Conservation (phyloP, 169 alveolate species). For the Eimeria praecox region DNA sequence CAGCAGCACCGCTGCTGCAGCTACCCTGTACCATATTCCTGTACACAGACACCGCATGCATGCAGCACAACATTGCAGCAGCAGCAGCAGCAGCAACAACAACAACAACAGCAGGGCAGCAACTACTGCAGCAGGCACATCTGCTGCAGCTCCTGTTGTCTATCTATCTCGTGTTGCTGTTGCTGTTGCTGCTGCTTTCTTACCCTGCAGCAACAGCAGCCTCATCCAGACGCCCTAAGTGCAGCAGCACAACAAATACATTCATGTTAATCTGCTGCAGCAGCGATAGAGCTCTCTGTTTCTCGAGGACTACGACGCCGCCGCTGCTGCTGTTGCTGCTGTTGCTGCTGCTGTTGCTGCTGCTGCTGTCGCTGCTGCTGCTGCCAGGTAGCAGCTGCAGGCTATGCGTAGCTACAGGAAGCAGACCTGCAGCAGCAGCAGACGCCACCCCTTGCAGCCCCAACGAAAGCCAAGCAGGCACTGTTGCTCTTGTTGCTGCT, state of each 20-base stretch:
- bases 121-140: background rate
- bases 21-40: constrained; percentile 67
- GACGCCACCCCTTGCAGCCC: constrained; percentile 50
- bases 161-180: background rate
- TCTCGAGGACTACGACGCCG: background rate
- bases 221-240: constrained; percentile 55
- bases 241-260: constrained; percentile 63
- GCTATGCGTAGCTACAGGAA: constrained; percentile 64
- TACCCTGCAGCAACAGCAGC: constrained; percentile 70
- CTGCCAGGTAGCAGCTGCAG: constrained; percentile 23
- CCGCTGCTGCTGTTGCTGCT: constrained; percentile 42
- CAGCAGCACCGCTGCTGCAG: constrained; percentile 67
- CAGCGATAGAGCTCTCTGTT: constrained; percentile 49
- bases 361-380: background rate
- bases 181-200: constrained; percentile 27
- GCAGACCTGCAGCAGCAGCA: constrained; percentile 67
- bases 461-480: constrained; percentile 42
- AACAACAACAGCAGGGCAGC: constrained; percentile 1
- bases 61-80: background rate
- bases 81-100: background rate
- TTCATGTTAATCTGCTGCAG: constrained; percentile 56
- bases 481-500: constrained; percentile 34
- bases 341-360: too few species aligned
- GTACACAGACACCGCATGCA: background rate
- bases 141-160: background rate